Base-by-base conservation (phyloP, 768 basidiomycete species). In the Lyophyllum atratum region DNA sequence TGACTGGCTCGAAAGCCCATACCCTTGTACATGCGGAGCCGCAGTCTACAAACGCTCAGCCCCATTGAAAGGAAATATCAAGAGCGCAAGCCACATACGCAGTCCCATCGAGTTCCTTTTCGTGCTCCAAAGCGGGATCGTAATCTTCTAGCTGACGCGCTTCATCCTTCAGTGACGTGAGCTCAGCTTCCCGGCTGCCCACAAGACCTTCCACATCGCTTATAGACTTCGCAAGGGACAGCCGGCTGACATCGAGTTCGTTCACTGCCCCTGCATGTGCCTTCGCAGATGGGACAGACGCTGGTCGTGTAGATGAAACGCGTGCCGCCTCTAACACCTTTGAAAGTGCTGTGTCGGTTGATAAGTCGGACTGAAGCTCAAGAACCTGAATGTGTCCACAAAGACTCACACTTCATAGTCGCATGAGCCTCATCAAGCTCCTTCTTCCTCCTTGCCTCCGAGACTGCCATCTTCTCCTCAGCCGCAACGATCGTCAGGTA, bases 91-190 rank as follows among this genome's bases (percentile, higher is more conserved):
- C 26, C 26, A 72, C 89, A 67, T 72, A 92, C 91, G 80, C 72
- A 43, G 83, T 83, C 19, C 87, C 84, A 64, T 89, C 86, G 34
- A 92, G 70, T 50, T 90, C 85, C 46, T 76, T 81, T 57, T 83
- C 84, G 60, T 91, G 90, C 58, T 91, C 89, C 19, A 78, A 70
- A 7, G 89, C 86, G 21, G 89, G 87, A 68, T 93, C 90, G 50
- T 82, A 85, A 40, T 79, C 79, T 66, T 92, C 90, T 58, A 90
- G 68, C 40, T 68, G 71, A 29, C 79, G 77, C 0, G 80, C 80
- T 59, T 85, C 84, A 52, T 88, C 87, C 62, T 87, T 89, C 56
- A 93, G 73, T 4, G 77, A 74, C 7, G 88, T 77, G 0, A 91
- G 80, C 65, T 90, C 89, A 1, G 83, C 85, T 63, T 92, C 89